These are phyloP conservation scores for Suillus plorans DNA, from an alignment of 768 basidiomycete species.

Conservation along the genomic window DNA sequence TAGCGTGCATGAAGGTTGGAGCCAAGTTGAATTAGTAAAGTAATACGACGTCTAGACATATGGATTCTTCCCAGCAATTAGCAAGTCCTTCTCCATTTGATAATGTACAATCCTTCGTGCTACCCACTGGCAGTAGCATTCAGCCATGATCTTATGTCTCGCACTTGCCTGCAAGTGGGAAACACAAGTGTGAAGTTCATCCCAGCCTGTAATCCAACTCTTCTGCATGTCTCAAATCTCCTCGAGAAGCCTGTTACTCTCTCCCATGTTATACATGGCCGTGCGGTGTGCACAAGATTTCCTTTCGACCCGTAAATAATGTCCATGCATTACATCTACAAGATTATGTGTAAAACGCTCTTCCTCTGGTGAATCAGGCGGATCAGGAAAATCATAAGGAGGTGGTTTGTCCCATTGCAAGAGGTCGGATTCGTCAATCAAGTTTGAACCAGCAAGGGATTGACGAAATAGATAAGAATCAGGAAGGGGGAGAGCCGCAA, in stretches of 20 bases:
- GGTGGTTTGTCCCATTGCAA: not conserved
- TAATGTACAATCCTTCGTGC: too few species aligned
- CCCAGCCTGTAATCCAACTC: too few species aligned
- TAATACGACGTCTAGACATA: not conserved
- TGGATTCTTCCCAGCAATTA: not conserved
- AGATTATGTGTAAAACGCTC: not conserved
- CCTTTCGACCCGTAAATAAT: not conserved
- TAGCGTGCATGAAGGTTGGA: not conserved
- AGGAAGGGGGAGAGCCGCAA: not conserved
- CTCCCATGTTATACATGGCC: too few species aligned
- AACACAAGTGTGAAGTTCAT: too few species aligned
- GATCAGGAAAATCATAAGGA: not conserved
- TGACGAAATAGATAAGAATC: not conserved
- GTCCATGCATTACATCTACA: not conserved
- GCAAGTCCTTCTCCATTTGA: too few species aligned
- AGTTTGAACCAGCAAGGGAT: not conserved
- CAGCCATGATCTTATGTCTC: too few species aligned
- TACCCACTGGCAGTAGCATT: not conserved
- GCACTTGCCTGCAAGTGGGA: too few species aligned
- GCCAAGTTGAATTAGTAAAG: too few species aligned
- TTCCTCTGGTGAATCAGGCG: not conserved
- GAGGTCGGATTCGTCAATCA: constrained; percentile 1
- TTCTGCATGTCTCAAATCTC: too few species aligned
- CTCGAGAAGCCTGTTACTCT: too few species aligned
- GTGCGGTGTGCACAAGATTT: not conserved